Evolutionary conservation across 2,329 filamentous ascomycete genomes (phyloP).

Genomic region (Cladophialophora bantiana): DNA sequence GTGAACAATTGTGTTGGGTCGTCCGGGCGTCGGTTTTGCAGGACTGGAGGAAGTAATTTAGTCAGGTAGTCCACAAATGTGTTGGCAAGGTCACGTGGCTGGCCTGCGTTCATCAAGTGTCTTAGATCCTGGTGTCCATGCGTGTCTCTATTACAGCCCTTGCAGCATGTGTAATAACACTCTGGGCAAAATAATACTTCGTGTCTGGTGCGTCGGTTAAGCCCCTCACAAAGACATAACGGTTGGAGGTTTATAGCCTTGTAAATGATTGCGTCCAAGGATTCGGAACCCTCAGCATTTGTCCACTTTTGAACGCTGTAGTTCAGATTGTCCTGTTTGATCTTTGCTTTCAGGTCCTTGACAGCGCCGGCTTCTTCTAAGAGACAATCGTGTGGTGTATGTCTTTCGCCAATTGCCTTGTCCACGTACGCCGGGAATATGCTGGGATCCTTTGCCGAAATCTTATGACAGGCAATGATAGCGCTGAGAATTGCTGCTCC

Average conservation of each 20-base stretch:
- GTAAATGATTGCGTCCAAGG: slow-evolving; percentile 11
- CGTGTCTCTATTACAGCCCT: slow-evolving; percentile 27
- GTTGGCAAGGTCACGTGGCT: slow-evolving; percentile 1
- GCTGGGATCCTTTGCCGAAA: neutral
- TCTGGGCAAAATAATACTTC: slow-evolving; percentile 23
- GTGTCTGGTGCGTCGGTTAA: slow-evolving; percentile 47
- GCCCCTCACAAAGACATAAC: slow-evolving; percentile 66
- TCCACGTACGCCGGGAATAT: slow-evolving; percentile 20
- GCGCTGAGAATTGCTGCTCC: slow-evolving; percentile 67
- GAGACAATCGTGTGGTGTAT: neutral
- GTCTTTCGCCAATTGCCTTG: neutral
- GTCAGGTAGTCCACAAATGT: slow-evolving; percentile 18
- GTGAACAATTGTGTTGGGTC: neutral
- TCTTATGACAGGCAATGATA: slow-evolving; percentile 54
- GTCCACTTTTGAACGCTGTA: neutral
- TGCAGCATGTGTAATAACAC: slow-evolving; percentile 35
- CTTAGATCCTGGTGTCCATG: slow-evolving; percentile 24
- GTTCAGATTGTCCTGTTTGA: neutral
- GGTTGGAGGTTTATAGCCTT: slow-evolving; percentile 42
- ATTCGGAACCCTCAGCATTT: neutral
- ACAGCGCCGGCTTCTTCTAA: neutral
- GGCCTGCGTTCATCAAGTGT: neutral
- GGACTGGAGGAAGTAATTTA: slow-evolving; percentile 16
- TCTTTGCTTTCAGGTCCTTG: neutral
- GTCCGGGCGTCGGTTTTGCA: slow-evolving; percentile 1